Evolutionary conservation across 371 early-diverging fungal species (phyloP).

Genomic region (Rhizopus delemar): DNA sequence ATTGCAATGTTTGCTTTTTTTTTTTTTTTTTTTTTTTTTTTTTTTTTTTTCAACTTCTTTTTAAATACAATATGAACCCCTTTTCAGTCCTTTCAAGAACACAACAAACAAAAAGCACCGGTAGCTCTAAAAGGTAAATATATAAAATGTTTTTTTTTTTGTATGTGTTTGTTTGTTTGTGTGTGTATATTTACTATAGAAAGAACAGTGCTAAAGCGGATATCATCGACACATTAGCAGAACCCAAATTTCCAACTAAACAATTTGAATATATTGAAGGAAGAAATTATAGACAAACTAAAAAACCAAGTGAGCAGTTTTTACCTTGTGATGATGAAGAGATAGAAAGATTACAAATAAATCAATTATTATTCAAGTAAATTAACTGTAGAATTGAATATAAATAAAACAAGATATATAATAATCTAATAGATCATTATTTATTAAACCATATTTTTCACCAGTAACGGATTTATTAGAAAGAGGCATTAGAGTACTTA

Average conservation of each 20-base stretch:
- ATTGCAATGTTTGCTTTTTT: slow-evolving; percentile 1
- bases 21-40: background rate
- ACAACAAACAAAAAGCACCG: slow-evolving; percentile 15
- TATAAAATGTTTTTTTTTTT: background rate
- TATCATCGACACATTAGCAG: background rate
- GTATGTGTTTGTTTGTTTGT: no score
- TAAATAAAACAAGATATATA: background rate
- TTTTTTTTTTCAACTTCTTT: background rate
- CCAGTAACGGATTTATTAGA: slow-evolving; percentile 26
- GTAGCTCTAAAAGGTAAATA: slow-evolving; percentile 2
- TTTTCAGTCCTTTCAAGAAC: slow-evolving; percentile 11
- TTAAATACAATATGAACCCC: slow-evolving; percentile 1
- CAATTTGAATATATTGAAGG: slow-evolving; percentile 40
- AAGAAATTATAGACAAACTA: slow-evolving; percentile 28
- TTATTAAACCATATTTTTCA: slow-evolving; percentile 19
- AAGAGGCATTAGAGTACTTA: slow-evolving; percentile 29
- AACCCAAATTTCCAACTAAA: slow-evolving; percentile 39
- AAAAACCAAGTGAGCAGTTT: slow-evolving; percentile 23
- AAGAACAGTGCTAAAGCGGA: slow-evolving; percentile 1
- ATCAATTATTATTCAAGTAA: slow-evolving; percentile 36
- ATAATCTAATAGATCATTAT: slow-evolving; percentile 16
- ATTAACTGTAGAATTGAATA: background rate
- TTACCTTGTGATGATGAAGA: slow-evolving; percentile 53
- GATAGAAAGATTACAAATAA: slow-evolving; percentile 42
- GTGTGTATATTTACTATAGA: no score